Percentiles rank a stretch among this genome's conserved stretches.
Conservation (phyloP, 2,329 filamentous ascomycete species). For the Venturia effusa region DNA sequence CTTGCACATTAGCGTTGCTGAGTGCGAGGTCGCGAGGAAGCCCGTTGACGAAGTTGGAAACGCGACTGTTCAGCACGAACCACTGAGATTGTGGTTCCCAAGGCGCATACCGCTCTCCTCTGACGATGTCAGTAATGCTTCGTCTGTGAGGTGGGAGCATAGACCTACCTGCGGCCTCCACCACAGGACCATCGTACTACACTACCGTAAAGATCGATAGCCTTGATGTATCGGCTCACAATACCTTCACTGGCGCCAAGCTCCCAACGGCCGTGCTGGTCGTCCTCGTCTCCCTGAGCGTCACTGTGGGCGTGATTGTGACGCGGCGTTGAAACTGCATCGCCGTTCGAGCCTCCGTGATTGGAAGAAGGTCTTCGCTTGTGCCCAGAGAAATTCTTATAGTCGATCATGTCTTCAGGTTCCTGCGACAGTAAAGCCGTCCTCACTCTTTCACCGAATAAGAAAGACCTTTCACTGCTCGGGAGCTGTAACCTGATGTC, state of each 20-base stretch:
- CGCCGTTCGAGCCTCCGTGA: slow-evolving; percentile 5
- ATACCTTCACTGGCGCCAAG: slow-evolving; percentile 37
- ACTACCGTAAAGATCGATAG: slow-evolving; percentile 44
- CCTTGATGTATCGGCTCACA: slow-evolving; percentile 41
- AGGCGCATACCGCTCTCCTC: slow-evolving; percentile 44
- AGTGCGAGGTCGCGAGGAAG: slow-evolving; percentile 49
- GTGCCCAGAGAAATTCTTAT: not conserved
- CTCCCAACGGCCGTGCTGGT: slow-evolving; percentile 41
- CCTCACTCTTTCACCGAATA: slow-evolving; percentile 48
- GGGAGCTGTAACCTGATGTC: slow-evolving; percentile 57
- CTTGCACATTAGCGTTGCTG: slow-evolving; percentile 51
- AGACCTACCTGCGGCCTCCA: slow-evolving; percentile 41
- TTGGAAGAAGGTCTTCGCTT: not conserved
- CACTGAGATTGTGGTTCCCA: slow-evolving; percentile 50
- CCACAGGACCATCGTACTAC: slow-evolving; percentile 47
- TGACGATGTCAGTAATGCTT: slow-evolving; percentile 1
- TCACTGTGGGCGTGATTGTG: not conserved
- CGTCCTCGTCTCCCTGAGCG: slow-evolving; percentile 19
- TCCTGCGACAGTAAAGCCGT: slow-evolving; percentile 39
- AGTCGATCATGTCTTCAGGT: slow-evolving; percentile 20
- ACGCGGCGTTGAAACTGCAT: not conserved
- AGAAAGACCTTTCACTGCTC: slow-evolving; percentile 55
- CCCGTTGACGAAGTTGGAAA: slow-evolving; percentile 42
- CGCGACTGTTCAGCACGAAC: slow-evolving; percentile 38
- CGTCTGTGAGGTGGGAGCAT: not conserved